Conservation (phyloP, 768 basidiomycete genomes). For the Lactarius vividus region DNA sequence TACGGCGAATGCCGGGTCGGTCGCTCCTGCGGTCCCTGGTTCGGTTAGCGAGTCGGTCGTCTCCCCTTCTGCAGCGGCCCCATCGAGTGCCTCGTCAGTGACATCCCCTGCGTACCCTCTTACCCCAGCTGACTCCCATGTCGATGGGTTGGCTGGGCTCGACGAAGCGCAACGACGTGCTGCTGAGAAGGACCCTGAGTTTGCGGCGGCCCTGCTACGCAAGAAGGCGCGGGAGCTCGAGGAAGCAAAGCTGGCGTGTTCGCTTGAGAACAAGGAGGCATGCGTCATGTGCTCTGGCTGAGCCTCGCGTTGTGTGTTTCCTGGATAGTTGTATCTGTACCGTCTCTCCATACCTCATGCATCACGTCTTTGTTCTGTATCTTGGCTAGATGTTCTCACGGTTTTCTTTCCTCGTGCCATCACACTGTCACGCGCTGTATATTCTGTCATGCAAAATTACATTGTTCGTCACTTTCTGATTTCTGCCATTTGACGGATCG, state of each 20-base stretch:
- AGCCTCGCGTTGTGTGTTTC: conserved; percentile 26
- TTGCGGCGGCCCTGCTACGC: conserved; percentile 70
- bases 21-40: background rate
- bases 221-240: conserved; percentile 73
- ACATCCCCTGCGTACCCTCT: conserved; percentile 32
- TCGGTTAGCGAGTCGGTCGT: background rate
- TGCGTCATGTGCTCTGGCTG: conserved; percentile 90
- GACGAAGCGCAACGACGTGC: conserved; percentile 52
- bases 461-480: too few relatives aligned
- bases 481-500: too few relatives aligned
- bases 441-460: too few relatives aligned
- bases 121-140: conserved; percentile 26
- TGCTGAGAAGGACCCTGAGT: conserved; percentile 67
- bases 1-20: background rate
- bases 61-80: conserved; percentile 24
- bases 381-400: background rate
- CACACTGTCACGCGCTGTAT: background rate
- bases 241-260: conserved; percentile 79
- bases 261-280: conserved; percentile 91
- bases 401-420: background rate
- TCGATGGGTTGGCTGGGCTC: conserved; percentile 37
- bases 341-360: background rate
- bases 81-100: conserved; percentile 31
- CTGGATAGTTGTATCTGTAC: conserved; percentile 7
- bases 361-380: background rate